Evolutionary conservation across 2,329 filamentous ascomycete species (phyloP), one percentile per base, ranked within the genome.

Genomic region (Aspergillus costaricaensis): DNA sequence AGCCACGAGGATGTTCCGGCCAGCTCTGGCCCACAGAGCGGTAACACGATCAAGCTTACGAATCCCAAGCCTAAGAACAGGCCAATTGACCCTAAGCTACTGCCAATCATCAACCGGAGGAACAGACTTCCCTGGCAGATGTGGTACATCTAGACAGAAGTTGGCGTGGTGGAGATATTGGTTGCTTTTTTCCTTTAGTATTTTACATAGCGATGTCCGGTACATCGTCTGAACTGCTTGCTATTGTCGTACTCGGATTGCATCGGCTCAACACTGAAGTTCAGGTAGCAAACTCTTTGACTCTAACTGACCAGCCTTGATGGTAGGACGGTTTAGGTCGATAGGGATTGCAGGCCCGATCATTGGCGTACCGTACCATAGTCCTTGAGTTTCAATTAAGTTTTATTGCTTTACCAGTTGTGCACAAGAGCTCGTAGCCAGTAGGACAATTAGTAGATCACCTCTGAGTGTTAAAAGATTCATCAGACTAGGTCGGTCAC

Each of bases 1-100:
- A 82, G 87, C 3, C 95, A 99, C 65, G 88, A 94, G 69, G 80
- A 83, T 63, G 71, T 79, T 9, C 67, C 75, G 15, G 70, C 75
- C 10, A 72, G 71, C 44, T 70, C 69, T n/a, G 77, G 77, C 17
- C 77, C 76, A 36, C 76, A 76, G 61, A 76, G 73, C 54, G 78
- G 79, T 5, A 68, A 73, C 2, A 70, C 73, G 17, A 72, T 74
- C 59, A 77, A 74, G 57, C 66, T 73, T 58, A 68, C 65, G 23
- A 69, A 66, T 59, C 71, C 60, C 15, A 70, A 62, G 68, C 71
- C 62, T 14, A 68, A 60, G 68, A 69, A 63, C 54, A 71, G 54
- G 5, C 68, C 70, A 4, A 66, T 67, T 0, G 77, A 79, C 39
- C 66, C 68, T 5, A 67, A 69, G 15, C 67, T 80, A 7, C 59